Evolutionary conservation across 2,329 filamentous ascomycete genomes (phyloP), one percentile per base, ranked within the genome.

Genomic region (Pyrenochaeta sp.): DNA sequence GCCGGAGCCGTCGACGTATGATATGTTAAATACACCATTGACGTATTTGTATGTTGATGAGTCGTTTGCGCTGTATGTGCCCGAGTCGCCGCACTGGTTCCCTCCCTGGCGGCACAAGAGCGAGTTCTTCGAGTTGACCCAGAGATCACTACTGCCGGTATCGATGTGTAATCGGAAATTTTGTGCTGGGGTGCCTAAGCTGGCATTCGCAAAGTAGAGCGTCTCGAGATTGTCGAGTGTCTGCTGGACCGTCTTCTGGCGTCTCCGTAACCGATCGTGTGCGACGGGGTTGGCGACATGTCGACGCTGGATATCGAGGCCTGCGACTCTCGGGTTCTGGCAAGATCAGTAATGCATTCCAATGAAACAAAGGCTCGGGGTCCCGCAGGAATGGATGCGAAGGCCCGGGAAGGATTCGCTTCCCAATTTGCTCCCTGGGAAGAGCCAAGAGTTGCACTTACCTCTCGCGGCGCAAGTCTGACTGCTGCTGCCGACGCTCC

Each of bases 1-100:
- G 4, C 87, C 86, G 0, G 90, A 90, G 40, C 90, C 90, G 75
- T 97, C 92, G 35, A 90, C 89, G 63, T 97, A 97, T 1, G 87
- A 87, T 60, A 97, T 96, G 77, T 94, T 93, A 79, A 97, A 97
- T 55, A 87, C 82, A 68, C 85, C 87, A 58, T 87, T 87, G 49
- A 96, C 75, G 69, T 88, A 92, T 30, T 82, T 68, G 75, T 93
- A 94, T 2, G 91, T 90, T 1, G 90, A 91, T 0, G 92, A 96
- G 1, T 81, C 75, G 70, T 90, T 89, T 35, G 90, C 83, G 37
- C 77, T 73, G 74, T 92, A 96, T 1, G 86, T 86, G 12, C 90
- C 91, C 1, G 85, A 83, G 15, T 75, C 77, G 5, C 75, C 66
- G 68, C 91, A 95, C 1, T 83, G 82, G 12, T 80, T 69, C 1